Conservation (phyloP, 768 basidiomycete species). For the Boletus bicolor region DNA sequence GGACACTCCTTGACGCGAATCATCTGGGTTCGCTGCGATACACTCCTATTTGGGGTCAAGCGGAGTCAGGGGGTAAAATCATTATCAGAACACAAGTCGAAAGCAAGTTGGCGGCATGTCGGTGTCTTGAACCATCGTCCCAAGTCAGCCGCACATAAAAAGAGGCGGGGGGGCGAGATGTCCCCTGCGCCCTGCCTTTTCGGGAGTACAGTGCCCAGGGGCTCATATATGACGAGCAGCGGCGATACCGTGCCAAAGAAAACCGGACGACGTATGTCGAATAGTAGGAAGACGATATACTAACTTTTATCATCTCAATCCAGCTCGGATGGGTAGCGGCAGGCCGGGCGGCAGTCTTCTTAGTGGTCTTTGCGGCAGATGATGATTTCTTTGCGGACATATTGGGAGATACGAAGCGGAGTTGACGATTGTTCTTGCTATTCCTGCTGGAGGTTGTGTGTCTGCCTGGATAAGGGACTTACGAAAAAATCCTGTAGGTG, state of each 20-base stretch:
- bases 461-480: conserved; percentile 12
- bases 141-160: conserved; percentile 13
- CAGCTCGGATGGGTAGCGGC: conserved; percentile 45
- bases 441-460: conserved; percentile 13
- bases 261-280: conserved; percentile 13
- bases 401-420: conserved; percentile 17
- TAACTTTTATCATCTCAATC: conserved; percentile 83
- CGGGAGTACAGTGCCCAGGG: conserved; percentile 10
- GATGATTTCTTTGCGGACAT: conserved; percentile 46
- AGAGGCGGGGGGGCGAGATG: conserved; percentile 12
- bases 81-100: conserved; percentile 5
- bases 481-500: conserved; percentile 30
- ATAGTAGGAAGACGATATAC: conserved; percentile 20
- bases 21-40: conserved; percentile 68
- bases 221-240: conserved; percentile 8
- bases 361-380: conserved; percentile 42
- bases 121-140: conserved; percentile 3
- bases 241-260: conserved; percentile 2
- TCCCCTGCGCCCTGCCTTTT: conserved; percentile 44
- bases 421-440: conserved; percentile 16
- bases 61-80: conserved; percentile 20
- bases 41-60: conserved; percentile 62
- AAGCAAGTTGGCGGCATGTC: conserved; percentile 1
- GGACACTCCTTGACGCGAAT: conserved; percentile 80
- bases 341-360: conserved; percentile 33